Evolutionary conservation across 768 basidiomycete genomes (phyloP).

Genomic region (Rhodocollybia butyracea): DNA sequence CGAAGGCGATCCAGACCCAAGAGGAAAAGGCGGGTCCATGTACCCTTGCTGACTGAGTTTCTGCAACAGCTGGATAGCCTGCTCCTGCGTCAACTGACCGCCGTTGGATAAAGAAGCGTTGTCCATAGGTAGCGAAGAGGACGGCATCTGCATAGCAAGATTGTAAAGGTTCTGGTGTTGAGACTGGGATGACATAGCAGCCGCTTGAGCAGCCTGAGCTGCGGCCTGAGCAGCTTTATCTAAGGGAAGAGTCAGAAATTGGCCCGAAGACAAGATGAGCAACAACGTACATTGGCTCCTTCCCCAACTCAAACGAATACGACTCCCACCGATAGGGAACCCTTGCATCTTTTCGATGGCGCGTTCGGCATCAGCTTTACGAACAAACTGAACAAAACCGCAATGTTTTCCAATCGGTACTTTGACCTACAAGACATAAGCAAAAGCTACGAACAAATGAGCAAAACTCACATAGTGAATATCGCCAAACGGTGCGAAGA

Average conservation of each 20-base stretch:
- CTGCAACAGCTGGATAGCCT: constrained; percentile 60
- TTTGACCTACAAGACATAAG: constrained; percentile 63
- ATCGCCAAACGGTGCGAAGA: constrained; percentile 90
- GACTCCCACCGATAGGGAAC: constrained; percentile 88
- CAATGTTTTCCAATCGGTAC: constrained; percentile 96
- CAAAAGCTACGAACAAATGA: neutral
- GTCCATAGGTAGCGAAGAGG: neutral
- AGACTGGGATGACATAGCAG: constrained; percentile 52
- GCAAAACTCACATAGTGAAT: constrained; percentile 74
- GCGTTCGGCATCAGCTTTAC: constrained; percentile 86
- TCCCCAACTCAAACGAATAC: constrained; percentile 91
- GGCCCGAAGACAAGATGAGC: neutral
- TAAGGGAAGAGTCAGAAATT: constrained; percentile 25
- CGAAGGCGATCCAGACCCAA: neutral
- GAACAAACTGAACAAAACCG: constrained; percentile 93
- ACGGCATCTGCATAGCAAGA: constrained; percentile 9
- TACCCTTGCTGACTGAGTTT: constrained; percentile 46
- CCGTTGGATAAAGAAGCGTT: constrained; percentile 19
- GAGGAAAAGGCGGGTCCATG: constrained; percentile 16
- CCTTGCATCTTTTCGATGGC: constrained; percentile 98
- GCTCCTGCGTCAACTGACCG: constrained; percentile 52
- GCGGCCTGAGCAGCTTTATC: constrained; percentile 92
- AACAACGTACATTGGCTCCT: constrained; percentile 77
- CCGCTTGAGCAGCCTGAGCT: constrained; percentile 77
- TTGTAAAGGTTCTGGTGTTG: constrained; percentile 5